Percentiles rank a stretch among this genome's conserved stretches.
phyloP scores from a whole-genome alignment of 2,329 filamentous ascomycete species.

The Ophiostoma sp. region DNA sequence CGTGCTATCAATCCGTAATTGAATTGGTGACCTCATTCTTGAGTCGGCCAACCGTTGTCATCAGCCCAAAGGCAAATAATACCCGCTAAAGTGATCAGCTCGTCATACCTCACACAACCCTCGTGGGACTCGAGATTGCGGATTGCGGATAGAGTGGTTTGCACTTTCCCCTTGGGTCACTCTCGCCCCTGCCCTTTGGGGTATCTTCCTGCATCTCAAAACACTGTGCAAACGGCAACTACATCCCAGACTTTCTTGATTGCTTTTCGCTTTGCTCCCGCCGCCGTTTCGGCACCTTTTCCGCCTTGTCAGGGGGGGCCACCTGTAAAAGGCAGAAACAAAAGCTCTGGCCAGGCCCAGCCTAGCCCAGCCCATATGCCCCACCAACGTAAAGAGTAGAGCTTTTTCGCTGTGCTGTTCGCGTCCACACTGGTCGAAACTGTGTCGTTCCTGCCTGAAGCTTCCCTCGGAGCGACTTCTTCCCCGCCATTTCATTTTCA shows the following conservation, averaged over 20 bases:
- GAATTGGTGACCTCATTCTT: slow-evolving; percentile 3
- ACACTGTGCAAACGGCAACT: slow-evolving; percentile 3
- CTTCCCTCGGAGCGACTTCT: slow-evolving; percentile 6
- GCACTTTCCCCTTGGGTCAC: background rate
- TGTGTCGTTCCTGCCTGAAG: background rate
- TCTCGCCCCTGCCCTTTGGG: background rate
- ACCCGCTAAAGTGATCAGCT: background rate
- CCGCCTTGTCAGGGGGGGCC: background rate
- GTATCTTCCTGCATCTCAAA: background rate
- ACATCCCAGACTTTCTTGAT: background rate
- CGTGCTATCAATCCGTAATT: background rate
- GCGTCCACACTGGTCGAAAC: too few species aligned
- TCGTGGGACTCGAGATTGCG: slow-evolving; percentile 7
- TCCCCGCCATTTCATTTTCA: slow-evolving; percentile 17
- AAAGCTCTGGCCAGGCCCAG: background rate
- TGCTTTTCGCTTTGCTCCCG: background rate
- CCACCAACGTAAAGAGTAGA: background rate
- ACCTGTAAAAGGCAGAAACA: background rate
- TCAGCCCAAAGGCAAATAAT: background rate
- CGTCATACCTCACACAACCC: background rate
- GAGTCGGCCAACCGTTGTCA: background rate
- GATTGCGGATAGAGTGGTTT: slow-evolving; percentile 1
- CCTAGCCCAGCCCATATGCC: background rate
- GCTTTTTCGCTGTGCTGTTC: background rate
- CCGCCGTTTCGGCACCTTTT: background rate